Conservation (phyloP, 768 basidiomycete genomes). For the Tremella yokohamensis region DNA sequence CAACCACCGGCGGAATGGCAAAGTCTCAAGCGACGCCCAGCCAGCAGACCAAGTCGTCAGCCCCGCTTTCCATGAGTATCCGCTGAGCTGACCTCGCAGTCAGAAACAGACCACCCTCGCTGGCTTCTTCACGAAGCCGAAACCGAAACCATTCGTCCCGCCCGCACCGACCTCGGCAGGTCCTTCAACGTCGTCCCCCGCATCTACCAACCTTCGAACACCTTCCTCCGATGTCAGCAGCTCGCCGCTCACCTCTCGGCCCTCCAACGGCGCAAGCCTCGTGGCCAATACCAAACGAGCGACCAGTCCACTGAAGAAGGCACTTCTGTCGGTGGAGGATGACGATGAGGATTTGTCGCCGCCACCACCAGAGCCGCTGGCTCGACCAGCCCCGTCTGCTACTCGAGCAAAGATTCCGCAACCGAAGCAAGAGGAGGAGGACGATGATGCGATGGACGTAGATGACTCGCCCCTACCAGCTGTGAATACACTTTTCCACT, state of each 20-base stretch:
- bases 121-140: constrained; percentile 48
- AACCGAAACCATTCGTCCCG: constrained; percentile 12
- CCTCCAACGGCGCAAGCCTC: background rate
- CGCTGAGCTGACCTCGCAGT: constrained; percentile 8
- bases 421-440: constrained; percentile 12
- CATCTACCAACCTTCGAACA: constrained; percentile 20
- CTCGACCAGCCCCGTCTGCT: constrained; percentile 11
- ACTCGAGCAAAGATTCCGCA: background rate
- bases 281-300: constrained; percentile 7
- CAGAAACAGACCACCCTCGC: constrained; percentile 48
- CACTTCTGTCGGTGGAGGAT: constrained; percentile 6
- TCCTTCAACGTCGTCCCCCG: constrained; percentile 21
- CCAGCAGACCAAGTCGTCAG: constrained; percentile 29
- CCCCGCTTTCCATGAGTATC: background rate
- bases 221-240: constrained; percentile 27
- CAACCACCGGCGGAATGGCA: constrained; percentile 16
- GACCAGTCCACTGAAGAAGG: constrained; percentile 27
- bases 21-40: constrained; percentile 17
- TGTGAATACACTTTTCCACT: constrained; percentile 20
- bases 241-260: constrained; percentile 27
- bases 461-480: constrained; percentile 30
- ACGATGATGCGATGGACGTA: constrained; percentile 26
- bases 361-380: constrained; percentile 21
- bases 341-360: constrained; percentile 33
- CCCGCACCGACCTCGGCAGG: constrained; percentile 19